Conservation (phyloP, 2,329 filamentous ascomycete species). For the Clarireedia sp. region DNA sequence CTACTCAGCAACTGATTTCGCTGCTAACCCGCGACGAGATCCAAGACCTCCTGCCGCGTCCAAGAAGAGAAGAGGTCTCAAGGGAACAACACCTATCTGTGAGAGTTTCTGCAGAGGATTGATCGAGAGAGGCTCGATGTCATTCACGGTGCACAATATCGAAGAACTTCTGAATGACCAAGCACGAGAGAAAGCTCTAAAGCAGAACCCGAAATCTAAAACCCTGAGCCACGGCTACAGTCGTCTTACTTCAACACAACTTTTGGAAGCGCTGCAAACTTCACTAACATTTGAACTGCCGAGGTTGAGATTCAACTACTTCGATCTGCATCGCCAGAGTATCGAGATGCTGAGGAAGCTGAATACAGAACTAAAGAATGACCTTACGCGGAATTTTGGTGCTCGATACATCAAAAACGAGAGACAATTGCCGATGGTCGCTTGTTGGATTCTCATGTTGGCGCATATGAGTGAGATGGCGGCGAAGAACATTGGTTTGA, state of each 20-base stretch:
- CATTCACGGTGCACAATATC: slow-evolving; percentile 8
- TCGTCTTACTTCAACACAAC: not conserved
- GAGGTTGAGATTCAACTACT: slow-evolving; percentile 11
- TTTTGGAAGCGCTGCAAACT: slow-evolving; percentile 5
- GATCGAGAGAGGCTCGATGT: not conserved
- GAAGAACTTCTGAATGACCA: slow-evolving; percentile 11
- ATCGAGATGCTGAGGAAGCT: slow-evolving; percentile 4
- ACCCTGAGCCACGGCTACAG: not conserved
- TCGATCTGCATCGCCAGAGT: slow-evolving; percentile 9
- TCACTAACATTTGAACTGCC: slow-evolving; percentile 3
- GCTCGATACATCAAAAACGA: slow-evolving; percentile 10
- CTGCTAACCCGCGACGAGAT: not conserved
- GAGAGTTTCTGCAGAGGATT: not conserved
- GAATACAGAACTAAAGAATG: not conserved
- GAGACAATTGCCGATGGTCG: not conserved
- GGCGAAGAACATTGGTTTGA: not conserved
- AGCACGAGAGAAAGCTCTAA: not conserved
- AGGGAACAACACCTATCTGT: not conserved
- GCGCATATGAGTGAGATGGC: not conserved
- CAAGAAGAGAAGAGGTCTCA: slow-evolving; percentile 7
- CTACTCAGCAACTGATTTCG: not conserved
- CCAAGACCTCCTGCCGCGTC: not conserved
- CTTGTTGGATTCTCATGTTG: not conserved
- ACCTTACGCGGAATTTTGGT: slow-evolving; percentile 1
- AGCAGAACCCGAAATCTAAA: not conserved